Conservation (phyloP, 1,284 basidiomycete species). For the Rhodotorula sp. region DNA sequence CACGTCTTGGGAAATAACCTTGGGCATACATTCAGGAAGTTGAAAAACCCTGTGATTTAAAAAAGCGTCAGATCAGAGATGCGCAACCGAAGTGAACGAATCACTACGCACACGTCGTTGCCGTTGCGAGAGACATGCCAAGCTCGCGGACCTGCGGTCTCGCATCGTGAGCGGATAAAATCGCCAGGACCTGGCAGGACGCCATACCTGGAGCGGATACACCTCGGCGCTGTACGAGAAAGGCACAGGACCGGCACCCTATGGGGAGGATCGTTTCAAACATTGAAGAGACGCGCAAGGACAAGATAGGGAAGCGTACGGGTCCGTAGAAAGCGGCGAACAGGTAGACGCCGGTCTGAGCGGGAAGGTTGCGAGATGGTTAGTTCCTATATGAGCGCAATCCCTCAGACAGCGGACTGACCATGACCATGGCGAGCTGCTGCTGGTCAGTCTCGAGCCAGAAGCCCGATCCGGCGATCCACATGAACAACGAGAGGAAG, state of each 20-base stretch:
- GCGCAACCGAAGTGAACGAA: too few relatives aligned
- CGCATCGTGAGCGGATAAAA: too few relatives aligned
- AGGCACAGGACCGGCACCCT: constrained; percentile 50
- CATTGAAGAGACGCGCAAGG: too few relatives aligned
- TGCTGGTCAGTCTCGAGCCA: constrained; percentile 17
- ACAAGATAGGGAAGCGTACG: too few relatives aligned
- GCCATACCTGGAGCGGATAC: constrained; percentile 51
- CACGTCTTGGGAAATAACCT: too few relatives aligned
- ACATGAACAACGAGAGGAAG: constrained; percentile 50
- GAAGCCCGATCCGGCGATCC: constrained; percentile 39
- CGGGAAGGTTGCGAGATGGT: too few relatives aligned
- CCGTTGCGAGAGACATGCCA: constrained; percentile 57
- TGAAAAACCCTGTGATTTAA: constrained; percentile 11
- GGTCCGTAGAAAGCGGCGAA: constrained; percentile 16
- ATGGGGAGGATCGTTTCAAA: too few relatives aligned
- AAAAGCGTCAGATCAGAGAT: too few relatives aligned
- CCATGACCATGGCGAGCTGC: constrained; percentile 30
- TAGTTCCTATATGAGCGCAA: too few relatives aligned
- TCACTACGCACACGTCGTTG: too few relatives aligned
- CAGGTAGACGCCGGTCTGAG: constrained; percentile 37
- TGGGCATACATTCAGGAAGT: constrained; percentile 12
- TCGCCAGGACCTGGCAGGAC: too few relatives aligned
- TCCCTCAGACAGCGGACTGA: too few relatives aligned
- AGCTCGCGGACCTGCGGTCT: constrained; percentile 52
- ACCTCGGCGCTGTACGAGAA: constrained; percentile 55